Evolutionary conservation across 345 rosid genomes (phyloP), one percentile per base, ranked within the genome.

Genomic region (Hevea brasiliensis): DNA sequence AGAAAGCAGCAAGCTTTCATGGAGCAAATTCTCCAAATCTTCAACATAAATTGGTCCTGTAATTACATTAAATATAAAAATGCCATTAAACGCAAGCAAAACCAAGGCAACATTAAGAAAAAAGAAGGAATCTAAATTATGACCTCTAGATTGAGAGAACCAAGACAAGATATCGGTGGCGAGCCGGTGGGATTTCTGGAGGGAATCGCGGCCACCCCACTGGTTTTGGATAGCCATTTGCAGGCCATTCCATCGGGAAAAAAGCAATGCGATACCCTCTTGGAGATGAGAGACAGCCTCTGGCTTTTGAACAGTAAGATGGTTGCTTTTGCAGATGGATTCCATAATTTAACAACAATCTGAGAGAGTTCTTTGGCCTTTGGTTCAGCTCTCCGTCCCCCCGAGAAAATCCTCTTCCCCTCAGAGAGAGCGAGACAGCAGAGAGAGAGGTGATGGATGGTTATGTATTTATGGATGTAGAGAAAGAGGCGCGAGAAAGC

Each of bases 151-250:
- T 56, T 84, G 87, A 53, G 81, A 79, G 65, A 93, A 83, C 85
- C 86, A 84, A 67, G 72, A 83, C 60, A 85, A 72, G 70, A 93
- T 65, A 76, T 88, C 86, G 1, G 75, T 65, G 42, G 76, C 84
- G 27, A 88, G 86, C 72, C 77, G 82, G 55, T 80, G 85, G 63
- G 76, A 86, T 72, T 84, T 88, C 68, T 74, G 77, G 65, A 84
- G 79, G 54, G 94, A 90, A 78, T 93, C 93, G 0, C 20, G 61
- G 69, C 98, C 97, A 12, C 97, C 97, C 98, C 97, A 91, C 27
- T 81, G 80, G 75, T 93, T 89, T 73, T 84, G 70, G 50, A 93
- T 85, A 9, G 97, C 98, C 87, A 93, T 80, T 70, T 89, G 95
- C 42, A 93, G 91, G 67, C 88, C 97, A 0, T 84, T 84, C 98